Conservation (phyloP, 805 yeast genomes). For the Kurtzmaniella fragi region DNA sequence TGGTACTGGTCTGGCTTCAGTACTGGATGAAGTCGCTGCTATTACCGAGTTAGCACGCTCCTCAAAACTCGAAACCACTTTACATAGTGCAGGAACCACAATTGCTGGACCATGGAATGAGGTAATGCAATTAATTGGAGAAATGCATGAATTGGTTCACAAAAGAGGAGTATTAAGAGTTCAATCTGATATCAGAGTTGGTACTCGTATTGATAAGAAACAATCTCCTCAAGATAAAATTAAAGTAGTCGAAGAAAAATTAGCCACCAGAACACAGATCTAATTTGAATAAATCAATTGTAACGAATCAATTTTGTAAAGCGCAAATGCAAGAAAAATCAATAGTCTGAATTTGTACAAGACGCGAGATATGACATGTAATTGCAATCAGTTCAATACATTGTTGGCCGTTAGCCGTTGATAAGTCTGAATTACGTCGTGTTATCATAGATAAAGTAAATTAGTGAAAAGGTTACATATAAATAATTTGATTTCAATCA, state of each 20-base stretch:
- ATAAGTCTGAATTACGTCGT: too few relatives aligned
- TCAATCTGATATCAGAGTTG: conserved; percentile 83
- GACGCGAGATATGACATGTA: too few relatives aligned
- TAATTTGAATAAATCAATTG: conserved; percentile 9
- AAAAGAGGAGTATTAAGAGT: conserved; percentile 68
- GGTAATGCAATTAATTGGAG: conserved; percentile 75
- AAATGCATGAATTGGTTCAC: conserved; percentile 69
- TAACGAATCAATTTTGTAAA: not conserved
- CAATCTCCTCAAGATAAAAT: conserved; percentile 74
- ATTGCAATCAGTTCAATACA: too few relatives aligned
- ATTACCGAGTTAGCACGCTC: conserved; percentile 61
- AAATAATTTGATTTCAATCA: too few relatives aligned
- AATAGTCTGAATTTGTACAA: too few relatives aligned
- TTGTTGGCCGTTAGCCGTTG: too few relatives aligned
- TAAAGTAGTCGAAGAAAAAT: conserved; percentile 54
- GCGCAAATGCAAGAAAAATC: too few relatives aligned
- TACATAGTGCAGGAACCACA: conserved; percentile 92
- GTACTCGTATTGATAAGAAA: conserved; percentile 72
- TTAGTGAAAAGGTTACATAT: too few relatives aligned
- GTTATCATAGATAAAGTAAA: too few relatives aligned
- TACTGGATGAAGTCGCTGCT: conserved; percentile 72
- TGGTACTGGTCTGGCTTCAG: conserved; percentile 75
- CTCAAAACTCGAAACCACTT: conserved; percentile 58
- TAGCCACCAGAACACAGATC: conserved; percentile 7
- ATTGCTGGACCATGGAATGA: conserved; percentile 92